A percentile compares a stretch with the other conserved stretches of the same genome.
These are phyloP conservation scores for Rheum nobile DNA, from an alignment of 148 eudicot species.

Conservation along the genomic window DNA sequence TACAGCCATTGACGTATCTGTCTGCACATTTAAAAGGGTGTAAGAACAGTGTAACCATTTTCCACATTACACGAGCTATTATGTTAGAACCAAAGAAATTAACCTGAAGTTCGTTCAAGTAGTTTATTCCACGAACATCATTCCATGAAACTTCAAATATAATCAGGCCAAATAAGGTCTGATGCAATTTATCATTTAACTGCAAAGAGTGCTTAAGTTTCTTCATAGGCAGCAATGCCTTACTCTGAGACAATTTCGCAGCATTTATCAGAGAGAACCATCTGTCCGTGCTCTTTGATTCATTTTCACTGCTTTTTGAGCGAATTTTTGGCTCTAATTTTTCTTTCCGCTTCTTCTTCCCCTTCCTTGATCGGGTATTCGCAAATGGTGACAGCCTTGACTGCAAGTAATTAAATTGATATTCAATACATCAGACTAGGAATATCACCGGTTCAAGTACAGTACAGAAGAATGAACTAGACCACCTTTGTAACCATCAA, in stretches of 20 bases:
- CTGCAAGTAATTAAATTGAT: constrained; percentile 26
- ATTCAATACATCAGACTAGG: constrained; percentile 6
- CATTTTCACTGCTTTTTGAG: constrained; percentile 25
- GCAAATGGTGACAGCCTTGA: constrained; percentile 97
- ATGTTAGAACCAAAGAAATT: constrained; percentile 8
- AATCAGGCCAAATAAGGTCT: constrained; percentile 87
- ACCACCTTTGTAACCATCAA: constrained; percentile 96
- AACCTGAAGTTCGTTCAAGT: constrained; percentile 92
- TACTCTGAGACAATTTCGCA: constrained; percentile 57
- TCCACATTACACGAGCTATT: background rate
- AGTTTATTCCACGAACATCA: constrained; percentile 87
- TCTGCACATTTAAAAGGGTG: constrained; percentile 37
- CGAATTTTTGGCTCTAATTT: constrained; percentile 25
- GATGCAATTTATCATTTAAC: constrained; percentile 58
- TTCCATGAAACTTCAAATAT: constrained; percentile 85
- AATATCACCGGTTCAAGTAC: background rate
- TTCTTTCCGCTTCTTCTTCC: constrained; percentile 31
- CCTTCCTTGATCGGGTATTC: constrained; percentile 57
- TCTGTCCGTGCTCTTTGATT: constrained; percentile 34
- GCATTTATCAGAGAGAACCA: constrained; percentile 80
- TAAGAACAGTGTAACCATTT: constrained; percentile 11
- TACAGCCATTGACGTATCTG: constrained; percentile 81
- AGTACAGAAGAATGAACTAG: constrained; percentile 8
- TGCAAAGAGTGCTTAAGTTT: constrained; percentile 65
- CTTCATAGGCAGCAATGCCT: constrained; percentile 72